Base-by-base conservation (phyloP, 176 grass and related monocot genomes). In the Chrysopogon serrulatus region DNA sequence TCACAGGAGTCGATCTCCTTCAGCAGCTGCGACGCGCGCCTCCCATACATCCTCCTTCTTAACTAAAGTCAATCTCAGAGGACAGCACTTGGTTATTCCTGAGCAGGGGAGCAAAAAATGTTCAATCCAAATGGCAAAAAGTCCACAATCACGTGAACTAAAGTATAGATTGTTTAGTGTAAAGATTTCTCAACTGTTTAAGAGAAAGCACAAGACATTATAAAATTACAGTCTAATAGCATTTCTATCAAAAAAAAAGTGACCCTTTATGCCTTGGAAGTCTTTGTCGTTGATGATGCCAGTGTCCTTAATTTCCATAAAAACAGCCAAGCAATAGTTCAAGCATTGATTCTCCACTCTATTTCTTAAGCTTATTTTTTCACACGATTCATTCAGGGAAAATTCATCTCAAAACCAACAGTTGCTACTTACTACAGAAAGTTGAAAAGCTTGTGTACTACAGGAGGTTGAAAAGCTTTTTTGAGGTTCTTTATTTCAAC, bases 1-100 rank as follows among this genome's bases (percentile, higher is more conserved):
- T 98, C 96, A 12, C 85, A 92, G 73, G 86, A 91, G 78, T 90
- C 87, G 41, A 93, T 72, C 82, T 98, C 96, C 89, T 69, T 90
- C 48, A 94, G 77, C 63, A 94, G 83, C 86, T 98, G 96, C 39
- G 87, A 73, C 19, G 93, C 93, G 31, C 89, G 69, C 88, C 85
- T 83, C 63, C 85, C 93, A 74, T 94, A 95, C 96, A 95, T 98
- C 76, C 45, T 86, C 47, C 62, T 56, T 42, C 30, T 63, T 69
- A 31, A 43, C 33, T 23, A n/a, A n/a, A n/a, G n/a, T n/a, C n/a
- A n/a, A n/a, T n/a, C n/a, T n/a, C n/a, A n/a, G n/a, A n/a, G n/a
- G n/a, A n/a, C n/a, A n/a, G 13, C 40, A 44, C 68, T 28, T 44
- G n/a, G 13, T 12, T 4, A 27, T 16, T 6, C 69, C 39, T 27